Base-by-base conservation (phyloP, 345 rosid genomes). In the Gossypium sturtianum region DNA sequence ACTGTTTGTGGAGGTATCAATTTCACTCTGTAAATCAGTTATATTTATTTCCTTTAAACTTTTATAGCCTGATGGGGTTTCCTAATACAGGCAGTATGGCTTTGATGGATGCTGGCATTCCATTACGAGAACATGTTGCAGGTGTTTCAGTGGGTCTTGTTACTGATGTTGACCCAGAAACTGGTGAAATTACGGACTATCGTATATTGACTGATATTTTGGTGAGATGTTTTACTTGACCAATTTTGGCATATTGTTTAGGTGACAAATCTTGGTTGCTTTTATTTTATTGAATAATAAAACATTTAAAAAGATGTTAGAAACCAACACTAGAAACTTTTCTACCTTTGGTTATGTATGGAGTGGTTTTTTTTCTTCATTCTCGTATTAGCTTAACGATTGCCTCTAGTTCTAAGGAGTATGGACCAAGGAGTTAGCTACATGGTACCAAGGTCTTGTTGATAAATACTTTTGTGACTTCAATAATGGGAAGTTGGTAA, bases 81-180 rank as follows among this genome's bases (percentile, higher is more conserved):
- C 41, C 60, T 73, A 71, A 66, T 74, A 43, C 80, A 95, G 99
- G 98, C 83, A 95, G 99, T 83, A 87, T 95, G 98, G 98, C 99
- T 76, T 86, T 95, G 82, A 87, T 95, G 97, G 98, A 95, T 77
- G 98, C 98, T 65, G 99, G 99, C 48, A 84, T 91, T 81, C 94
- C 99, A 27, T 74, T 95, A 57, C 80, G 79, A 81, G 94, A 88
- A 60, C 99, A 95, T 80, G 96, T 93, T 60, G 99, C 99, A n/a
- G 98, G 98, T 73, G 90, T 95, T 79, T 95, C 99, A 0, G 96
- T 95, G 74, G 99, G 99, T 78, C 99, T 95, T 80, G 81, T 95
- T 65, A 91, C 88, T 65, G 93, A 91, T 72, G 87, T 84, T 71
- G 94, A 93, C 74, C 89, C 89, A 66, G 84, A 86, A 76, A 86